Conservation (phyloP, 1,284 basidiomycete species). For the Spongispora temasekensis region DNA sequence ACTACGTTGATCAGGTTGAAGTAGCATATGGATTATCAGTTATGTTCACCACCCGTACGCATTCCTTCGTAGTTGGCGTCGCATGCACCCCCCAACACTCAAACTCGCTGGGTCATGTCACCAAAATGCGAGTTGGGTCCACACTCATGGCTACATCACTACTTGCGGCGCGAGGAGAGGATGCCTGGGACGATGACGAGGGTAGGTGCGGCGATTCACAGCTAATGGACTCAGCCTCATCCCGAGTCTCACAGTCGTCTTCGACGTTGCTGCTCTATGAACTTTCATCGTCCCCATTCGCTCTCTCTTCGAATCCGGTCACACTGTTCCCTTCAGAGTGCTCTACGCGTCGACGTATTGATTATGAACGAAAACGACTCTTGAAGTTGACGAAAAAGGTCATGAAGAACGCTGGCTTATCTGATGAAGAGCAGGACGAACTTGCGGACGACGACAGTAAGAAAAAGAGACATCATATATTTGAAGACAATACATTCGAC, state of each 20-base stretch:
- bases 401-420: constrained; percentile 30
- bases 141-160: no score
- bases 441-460: constrained; percentile 13
- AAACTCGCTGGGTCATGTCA: no score
- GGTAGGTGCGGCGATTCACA: no score
- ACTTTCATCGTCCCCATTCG: constrained; percentile 30
- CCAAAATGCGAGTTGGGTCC: no score
- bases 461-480: constrained; percentile 25
- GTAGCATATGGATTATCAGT: no score
- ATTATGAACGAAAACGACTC: constrained; percentile 32
- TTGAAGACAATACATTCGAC: constrained; percentile 32
- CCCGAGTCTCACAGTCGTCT: constrained; percentile 22
- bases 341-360: constrained; percentile 32
- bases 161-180: no score
- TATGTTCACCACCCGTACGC: no score
- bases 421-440: constrained; percentile 27
- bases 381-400: constrained; percentile 31
- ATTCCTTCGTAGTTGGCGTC: no score
- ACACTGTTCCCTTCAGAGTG: constrained; percentile 33
- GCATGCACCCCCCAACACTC: no score
- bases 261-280: constrained; percentile 31
- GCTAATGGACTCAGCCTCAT: no score
- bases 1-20: no score
- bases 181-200: no score
- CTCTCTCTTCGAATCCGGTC: constrained; percentile 30